These are phyloP conservation scores for Chlorella sp. DNA, from an alignment of 139 green algal genomes.

Conservation along the genomic window DNA sequence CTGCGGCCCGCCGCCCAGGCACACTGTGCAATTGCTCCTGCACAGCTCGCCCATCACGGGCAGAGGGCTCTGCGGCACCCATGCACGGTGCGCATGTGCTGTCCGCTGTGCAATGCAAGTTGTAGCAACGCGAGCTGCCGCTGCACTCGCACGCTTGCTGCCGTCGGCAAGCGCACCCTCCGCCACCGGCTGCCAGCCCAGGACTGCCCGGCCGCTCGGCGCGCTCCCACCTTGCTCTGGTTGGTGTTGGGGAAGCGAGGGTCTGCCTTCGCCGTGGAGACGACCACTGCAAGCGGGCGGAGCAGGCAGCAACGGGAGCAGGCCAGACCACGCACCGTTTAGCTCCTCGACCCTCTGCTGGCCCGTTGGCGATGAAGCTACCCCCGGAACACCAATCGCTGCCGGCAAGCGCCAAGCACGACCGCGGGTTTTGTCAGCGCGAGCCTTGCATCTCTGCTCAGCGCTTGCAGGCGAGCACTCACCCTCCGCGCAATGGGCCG, in stretches of 20 bases:
- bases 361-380: too few species aligned
- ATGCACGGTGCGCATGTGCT: too few species aligned
- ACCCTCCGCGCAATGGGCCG: neutral
- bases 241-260: conserved; percentile 30
- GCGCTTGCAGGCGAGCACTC: neutral
- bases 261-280: conserved; percentile 20
- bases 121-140: too few species aligned
- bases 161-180: neutral
- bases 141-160: too few species aligned
- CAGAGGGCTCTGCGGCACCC: too few species aligned
- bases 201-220: neutral
- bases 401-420: neutral
- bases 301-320: neutral
- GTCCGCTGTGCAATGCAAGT: too few species aligned
- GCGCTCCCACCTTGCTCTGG: conserved; percentile 21
- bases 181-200: neutral
- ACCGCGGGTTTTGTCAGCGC: neutral
- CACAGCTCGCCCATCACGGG: too few species aligned
- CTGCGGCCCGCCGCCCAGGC: too few species aligned
- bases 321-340: too few species aligned
- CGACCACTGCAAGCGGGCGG: conserved; percentile 8
- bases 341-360: too few species aligned
- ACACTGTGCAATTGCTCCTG: too few species aligned
- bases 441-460: neutral
- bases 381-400: neutral